Conservation (phyloP, 371 early-diverging fungal genomes). For the Syncephalis fuscata region DNA sequence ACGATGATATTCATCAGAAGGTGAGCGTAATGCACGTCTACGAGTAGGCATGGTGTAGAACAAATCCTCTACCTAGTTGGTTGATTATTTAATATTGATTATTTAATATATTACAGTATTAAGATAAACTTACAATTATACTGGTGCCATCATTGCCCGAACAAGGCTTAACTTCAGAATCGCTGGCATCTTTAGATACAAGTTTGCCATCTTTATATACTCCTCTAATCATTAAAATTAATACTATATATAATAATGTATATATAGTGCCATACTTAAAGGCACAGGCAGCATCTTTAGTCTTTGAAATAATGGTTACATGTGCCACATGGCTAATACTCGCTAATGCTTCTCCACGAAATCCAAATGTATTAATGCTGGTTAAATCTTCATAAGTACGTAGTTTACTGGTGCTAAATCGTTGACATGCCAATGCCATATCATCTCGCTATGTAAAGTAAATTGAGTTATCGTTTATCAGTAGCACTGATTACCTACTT, state of each 20-base stretch:
- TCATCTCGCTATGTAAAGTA: constrained; percentile 38
- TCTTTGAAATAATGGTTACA: constrained; percentile 78
- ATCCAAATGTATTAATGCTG: constrained; percentile 85
- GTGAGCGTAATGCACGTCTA: constrained; percentile 57
- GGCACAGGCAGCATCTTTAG: constrained; percentile 60
- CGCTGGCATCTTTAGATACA: constrained; percentile 48
- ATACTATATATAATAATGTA: background rate
- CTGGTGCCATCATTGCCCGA: constrained; percentile 89
- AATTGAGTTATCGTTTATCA: background rate
- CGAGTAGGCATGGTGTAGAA: constrained; percentile 83
- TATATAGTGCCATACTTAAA: constrained; percentile 30
- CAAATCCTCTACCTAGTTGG: constrained; percentile 65
- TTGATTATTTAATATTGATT: background rate
- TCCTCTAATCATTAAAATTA: constrained; percentile 27
- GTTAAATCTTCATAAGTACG: constrained; percentile 71
- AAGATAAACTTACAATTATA: constrained; percentile 40
- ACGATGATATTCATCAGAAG: constrained; percentile 71
- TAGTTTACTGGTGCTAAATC: constrained; percentile 95
- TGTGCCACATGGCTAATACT: constrained; percentile 90
- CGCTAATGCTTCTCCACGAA: constrained; percentile 97
- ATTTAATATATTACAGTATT: background rate
- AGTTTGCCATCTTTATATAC: constrained; percentile 71
- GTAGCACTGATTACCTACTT: constrained; percentile 16
- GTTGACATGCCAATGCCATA: constrained; percentile 73
- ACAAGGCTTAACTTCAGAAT: constrained; percentile 59